Percentiles rank a stretch among this genome's conserved stretches.
These are phyloP conservation scores for Trichoderma gamsii DNA, from an alignment of 495 filamentous ascomycete species.

Conservation along the genomic window DNA sequence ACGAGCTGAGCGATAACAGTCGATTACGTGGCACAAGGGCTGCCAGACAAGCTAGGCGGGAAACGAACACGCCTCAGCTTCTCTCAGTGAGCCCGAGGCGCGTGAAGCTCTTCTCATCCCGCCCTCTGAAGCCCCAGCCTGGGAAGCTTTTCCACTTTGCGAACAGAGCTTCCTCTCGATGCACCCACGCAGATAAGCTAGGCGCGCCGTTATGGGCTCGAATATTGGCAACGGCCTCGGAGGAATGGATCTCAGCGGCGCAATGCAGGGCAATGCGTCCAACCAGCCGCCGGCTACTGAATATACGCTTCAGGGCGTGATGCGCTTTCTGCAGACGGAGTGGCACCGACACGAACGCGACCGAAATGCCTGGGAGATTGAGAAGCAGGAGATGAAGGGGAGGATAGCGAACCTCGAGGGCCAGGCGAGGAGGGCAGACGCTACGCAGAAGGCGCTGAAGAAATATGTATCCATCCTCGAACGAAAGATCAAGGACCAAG, in stretches of 20 bases:
- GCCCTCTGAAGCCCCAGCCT: conserved; percentile 1
- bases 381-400: conserved; percentile 97
- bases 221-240: conserved; percentile 54
- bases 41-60: background rate
- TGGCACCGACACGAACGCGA: conserved; percentile 98
- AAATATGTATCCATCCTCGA: conserved; percentile 90
- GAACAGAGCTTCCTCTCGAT: background rate
- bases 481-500: conserved; percentile 74
- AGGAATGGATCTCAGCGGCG: conserved; percentile 34
- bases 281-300: conserved; percentile 82
- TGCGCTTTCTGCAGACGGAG: conserved; percentile 98
- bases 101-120: background rate
- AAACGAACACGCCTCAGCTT: background rate
- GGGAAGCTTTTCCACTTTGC: background rate
- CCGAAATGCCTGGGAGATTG: conserved; percentile 97
- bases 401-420: conserved; percentile 95
- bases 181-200: conserved; percentile 2
- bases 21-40: background rate
- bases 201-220: conserved; percentile 47
- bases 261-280: conserved; percentile 36
- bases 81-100: background rate
- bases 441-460: conserved; percentile 76
- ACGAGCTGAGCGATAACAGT: background rate
- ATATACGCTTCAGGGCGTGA: conserved; percentile 97
- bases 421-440: conserved; percentile 74